Base-by-base conservation (phyloP, 2,329 filamentous ascomycete species). In the Tolypocladium inflatum region DNA sequence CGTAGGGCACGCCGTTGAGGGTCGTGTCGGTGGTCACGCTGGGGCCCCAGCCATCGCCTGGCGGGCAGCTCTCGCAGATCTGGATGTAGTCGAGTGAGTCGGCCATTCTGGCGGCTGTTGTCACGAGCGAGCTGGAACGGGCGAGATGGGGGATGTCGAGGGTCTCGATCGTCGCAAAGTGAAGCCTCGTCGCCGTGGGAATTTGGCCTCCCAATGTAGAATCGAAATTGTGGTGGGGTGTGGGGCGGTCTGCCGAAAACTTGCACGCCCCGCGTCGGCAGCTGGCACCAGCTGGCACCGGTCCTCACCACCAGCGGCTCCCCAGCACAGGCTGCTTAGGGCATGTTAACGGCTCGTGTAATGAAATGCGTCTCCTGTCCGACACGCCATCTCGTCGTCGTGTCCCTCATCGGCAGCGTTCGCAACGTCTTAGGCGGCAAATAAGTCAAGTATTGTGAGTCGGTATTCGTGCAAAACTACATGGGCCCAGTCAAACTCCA, bases 1-100 rank as follows among this genome's bases (percentile, higher is more conserved):
- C 94, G 75, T 97, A 99, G 43, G 94, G 94, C 55, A 97, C 91
- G 72, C 94, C 94, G 72, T 96, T 87, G 68, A 97, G 84, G 62
- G 90, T 96, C 63, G 90, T 96, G 73, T 96, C 90, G 67, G 79
- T 85, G 61, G 91, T 88, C 65, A 88, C 84, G 61, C 89, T 75
- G 57, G 93, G 93, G 60, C 94, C 94, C 94, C 94, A 99, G 74
- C 86, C 84, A 68, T 90, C 87, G 70, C 87, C 86, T 58, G 87
- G 79, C 62, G 88, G 88, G 70, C 91, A 84, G 69, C 84, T 81
- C 70, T 86, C 78, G 71, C 90, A 87, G 63, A 91, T 82, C 67
- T 86, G 81, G 64, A 83, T 76, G 64, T 74, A 77, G 66, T 77
- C 74, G 67, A 87, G 79, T 58, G 82, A 82, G 67, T 82, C 78